Evolutionary conservation across 2,329 filamentous ascomycete genomes (phyloP), one percentile per base, ranked within the genome.

Genomic region (Aspergillus alliaceus): DNA sequence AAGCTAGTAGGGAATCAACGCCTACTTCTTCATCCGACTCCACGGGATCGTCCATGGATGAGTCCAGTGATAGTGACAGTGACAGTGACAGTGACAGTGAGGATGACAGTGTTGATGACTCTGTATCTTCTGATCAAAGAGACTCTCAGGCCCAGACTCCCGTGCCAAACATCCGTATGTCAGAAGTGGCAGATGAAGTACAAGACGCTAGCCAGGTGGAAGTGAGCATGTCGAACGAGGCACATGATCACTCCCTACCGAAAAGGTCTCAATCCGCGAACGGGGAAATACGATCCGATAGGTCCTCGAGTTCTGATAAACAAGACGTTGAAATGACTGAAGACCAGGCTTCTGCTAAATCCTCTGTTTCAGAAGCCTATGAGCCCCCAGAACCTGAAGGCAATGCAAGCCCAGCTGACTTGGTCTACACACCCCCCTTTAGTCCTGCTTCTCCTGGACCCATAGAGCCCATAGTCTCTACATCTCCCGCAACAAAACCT

Each of bases 341-440:
- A 20, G 58, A 57, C 12, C 57, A 61, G 39, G 55, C 39, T 7
- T 69, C 63, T 24, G 67, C 64, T 46, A 71, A 73, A 59, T 64
- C 67, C 49, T 72, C 71, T 8, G 62, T 62, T 53, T 82, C 82
- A 2, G 84, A 86, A 58, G 79, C 74, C 49, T 85, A 86, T 64
- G 83, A 87, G 60, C 84, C 84, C 48, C 82, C 82, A 20, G 76
- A 77, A 59, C 70, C 74, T n/a, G 69, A 70, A 42, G 57, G 60
- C 20, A 61, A 65, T 29, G 56, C 58, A 20, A 69, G 68, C 35
- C 64, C 66, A 32, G 59, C 66, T 49, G 64, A 66, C 49, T 70
- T 68, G 18, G 61, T 60, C 37, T 71, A 72, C 56, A 77, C 76
- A 24, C 75, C 77, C 39, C 74, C 77, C 39, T 79, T 78, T 66